Base-by-base conservation (phyloP, 306 rosid genomes). In the Echinosophora koreensis region DNA sequence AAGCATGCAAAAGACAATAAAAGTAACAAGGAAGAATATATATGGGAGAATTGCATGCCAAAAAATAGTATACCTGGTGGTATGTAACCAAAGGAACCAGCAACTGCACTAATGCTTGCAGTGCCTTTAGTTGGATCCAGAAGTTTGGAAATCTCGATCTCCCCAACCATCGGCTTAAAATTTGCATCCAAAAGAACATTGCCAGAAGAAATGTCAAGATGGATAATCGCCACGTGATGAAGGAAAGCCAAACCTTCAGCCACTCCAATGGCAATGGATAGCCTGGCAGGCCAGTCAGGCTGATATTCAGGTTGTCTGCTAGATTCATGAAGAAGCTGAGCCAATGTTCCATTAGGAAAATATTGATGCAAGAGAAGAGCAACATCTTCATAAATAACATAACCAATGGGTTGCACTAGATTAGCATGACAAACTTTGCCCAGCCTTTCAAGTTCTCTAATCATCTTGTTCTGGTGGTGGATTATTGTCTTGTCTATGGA, bases 31-130 rank as follows among this genome's bases (percentile, higher is more conserved):
- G 74, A 61, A 70, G 65, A 37, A 39, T 80, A 37, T 80, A 37
- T 5, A 73, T 58, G 30, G 35, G 69, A 37, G 52, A 63, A 8
- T 46, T 76, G 60, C 42, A 52, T 56, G 81, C 13, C 8, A 50
- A 60, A 73, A 78, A 32, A 59, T 68, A 46, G 35, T 16, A 61
- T 88, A 91, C 99, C 99, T 84, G 99, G 99, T 37, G 99, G 97
- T 88, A 96, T 96, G 74, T 96, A 96, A 74, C 98, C 99, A 73
- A 96, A 96, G 42, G 99, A 96, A 79, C 99, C 99, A 17, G 99
- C 99, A 77, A 96, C 98, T 34, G 97, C 98, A 77, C 99, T 96
- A 16, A 96, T 96, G 85, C 99, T 96, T 39, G 90, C 97, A 7
- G 99, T 96, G 79, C 99, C 99, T 88, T 72, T 84, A 75, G 98